phyloP scores from a whole-genome alignment of 1,284 basidiomycete genomes.

The Ceratorhiza oryzae-sativae region DNA sequence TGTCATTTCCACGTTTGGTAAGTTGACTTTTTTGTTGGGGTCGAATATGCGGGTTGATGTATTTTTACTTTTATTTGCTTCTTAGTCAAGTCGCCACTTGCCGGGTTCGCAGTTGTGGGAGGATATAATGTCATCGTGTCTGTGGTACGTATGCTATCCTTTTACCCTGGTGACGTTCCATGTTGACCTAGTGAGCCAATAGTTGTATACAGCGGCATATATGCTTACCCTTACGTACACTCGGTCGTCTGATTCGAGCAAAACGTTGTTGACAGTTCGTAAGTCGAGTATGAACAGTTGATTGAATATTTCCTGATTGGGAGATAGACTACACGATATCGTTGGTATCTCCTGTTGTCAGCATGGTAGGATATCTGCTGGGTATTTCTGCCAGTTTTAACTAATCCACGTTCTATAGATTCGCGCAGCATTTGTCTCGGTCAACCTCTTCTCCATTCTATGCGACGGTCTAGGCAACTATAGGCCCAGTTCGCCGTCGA shows the following conservation, averaged over 20 bases:
- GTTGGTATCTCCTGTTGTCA: constrained; percentile 71
- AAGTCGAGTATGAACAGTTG: constrained; percentile 42
- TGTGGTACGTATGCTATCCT: constrained; percentile 56
- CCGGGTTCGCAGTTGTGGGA: constrained; percentile 74
- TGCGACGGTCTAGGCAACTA: constrained; percentile 66
- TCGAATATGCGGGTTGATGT: neutral
- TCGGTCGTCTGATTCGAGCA: constrained; percentile 61
- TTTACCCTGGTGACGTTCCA: neutral
- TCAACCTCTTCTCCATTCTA: constrained; percentile 79
- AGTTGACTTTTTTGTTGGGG: neutral
- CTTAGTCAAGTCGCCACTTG: constrained; percentile 66
- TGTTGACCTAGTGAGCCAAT: neutral
- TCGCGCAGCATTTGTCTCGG: constrained; percentile 71
- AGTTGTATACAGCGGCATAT: constrained; percentile 71
- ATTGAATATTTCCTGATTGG: neutral
- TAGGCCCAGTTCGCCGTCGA: constrained; percentile 58
- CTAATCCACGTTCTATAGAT: constrained; percentile 49
- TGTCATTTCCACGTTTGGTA: constrained; percentile 63
- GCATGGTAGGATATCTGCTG: constrained; percentile 59
- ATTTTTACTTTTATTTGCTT: too few relatives aligned
- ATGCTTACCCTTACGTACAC: constrained; percentile 75
- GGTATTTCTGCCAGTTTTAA: neutral
- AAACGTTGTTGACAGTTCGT: constrained; percentile 68
- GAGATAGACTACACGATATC: constrained; percentile 68
- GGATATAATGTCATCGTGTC: constrained; percentile 80